Evolutionary conservation across 208 protist genomes (phyloP).

Genomic region (Acanthamoeba pearcei): DNA sequence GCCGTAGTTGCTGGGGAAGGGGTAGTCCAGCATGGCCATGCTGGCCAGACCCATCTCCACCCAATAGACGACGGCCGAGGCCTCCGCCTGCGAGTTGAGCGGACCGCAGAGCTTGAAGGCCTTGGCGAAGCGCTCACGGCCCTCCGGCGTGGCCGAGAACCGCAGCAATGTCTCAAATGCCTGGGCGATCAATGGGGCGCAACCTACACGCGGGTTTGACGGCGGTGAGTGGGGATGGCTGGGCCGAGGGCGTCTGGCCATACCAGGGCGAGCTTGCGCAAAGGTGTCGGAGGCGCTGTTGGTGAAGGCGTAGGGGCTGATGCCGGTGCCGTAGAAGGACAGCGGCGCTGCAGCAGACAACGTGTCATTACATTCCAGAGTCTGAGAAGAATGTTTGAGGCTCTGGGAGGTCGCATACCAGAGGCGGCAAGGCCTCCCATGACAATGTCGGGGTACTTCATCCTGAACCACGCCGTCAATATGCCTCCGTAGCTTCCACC

Average conservation of each 20-base stretch:
- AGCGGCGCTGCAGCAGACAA: not conserved
- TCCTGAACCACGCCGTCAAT: not conserved
- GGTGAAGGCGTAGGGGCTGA: slow-evolving; percentile 37
- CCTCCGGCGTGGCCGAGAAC: not conserved
- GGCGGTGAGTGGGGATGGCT: not conserved
- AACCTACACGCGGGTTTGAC: not conserved
- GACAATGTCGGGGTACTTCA: slow-evolving; percentile 21
- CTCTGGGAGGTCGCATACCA: not conserved
- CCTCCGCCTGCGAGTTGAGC: not conserved
- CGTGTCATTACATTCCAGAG: too few species aligned
- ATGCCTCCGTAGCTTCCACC: slow-evolving; percentile 90
- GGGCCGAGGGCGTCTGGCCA: not conserved
- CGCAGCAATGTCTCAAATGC: not conserved
- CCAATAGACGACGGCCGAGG: not conserved
- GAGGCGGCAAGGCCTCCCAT: slow-evolving; percentile 2
- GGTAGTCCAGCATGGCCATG: slow-evolving; percentile 72
- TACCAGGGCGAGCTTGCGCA: not conserved
- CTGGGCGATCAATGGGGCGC: not conserved
- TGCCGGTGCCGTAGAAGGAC: slow-evolving; percentile 15
- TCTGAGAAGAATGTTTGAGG: too few species aligned
- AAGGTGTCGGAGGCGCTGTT: slow-evolving; percentile 3
- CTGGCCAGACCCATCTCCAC: not conserved
- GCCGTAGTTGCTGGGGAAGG: slow-evolving; percentile 75
- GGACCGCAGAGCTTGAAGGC: slow-evolving; percentile 23
- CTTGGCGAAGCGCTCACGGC: not conserved